Evolutionary conservation across 441 rosid genomes (phyloP), one percentile per base, ranked within the genome.

Genomic region (Populus tomentosa): DNA sequence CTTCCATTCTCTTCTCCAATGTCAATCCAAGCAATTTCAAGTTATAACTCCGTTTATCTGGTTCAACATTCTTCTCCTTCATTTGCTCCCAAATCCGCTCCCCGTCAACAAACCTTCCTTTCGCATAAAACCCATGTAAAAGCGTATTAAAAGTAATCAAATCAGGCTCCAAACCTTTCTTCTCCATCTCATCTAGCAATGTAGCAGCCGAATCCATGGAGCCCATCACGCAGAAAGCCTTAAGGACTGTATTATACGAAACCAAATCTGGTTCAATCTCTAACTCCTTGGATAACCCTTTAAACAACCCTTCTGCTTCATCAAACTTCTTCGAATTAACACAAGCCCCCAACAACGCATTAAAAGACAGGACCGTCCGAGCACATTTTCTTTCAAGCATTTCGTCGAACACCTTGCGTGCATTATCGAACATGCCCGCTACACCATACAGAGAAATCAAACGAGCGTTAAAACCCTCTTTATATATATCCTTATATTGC

Each of bases 341-440:
- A 70, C 84, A 87, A 5, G 95, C 97, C 9, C 84, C 85, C 61
- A 93, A 73, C 6, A 93, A 80, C 0, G 96, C 88, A 71, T 90
- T 92, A 80, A 90, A 87, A 26, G 97, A 89, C 83, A 90, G 46
- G 6, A 82, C 87, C 4, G 97, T 88, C 35, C 86, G 85, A 30
- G 78, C 75, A 69, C 92, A 87, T 59, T 82, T 84, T 62, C 85
- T 72, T 3, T 78, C 84, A 6, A 88, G 84, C 91, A 90, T 90
- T 88, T 87, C 91, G 64, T 90, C 92, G 85, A 91, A 89, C 90
- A 90, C 73, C 81, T 88, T 86, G 28, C 30, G 80, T 14, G 80
- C 80, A n/a, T 72, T 13, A 32, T 71, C 69, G 53, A 78, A 82
- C 97, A 92, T 90, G 35, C 92, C 89, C 1, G 84, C 82, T 42